Conservation (phyloP, 306 rosid genomes). For the Hippophae gyantsensis region DNA sequence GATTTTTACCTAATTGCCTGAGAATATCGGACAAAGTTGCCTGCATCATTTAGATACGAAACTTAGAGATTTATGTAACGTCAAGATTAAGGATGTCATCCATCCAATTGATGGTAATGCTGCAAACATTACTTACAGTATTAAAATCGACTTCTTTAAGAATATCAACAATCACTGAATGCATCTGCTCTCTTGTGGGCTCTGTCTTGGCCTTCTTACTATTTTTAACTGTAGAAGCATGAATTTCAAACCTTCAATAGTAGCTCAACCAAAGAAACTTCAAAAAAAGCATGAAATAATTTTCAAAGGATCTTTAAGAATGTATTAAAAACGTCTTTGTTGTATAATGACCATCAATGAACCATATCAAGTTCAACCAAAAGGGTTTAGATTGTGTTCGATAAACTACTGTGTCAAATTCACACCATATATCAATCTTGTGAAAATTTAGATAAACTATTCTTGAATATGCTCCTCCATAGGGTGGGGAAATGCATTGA, state of each 20-base stretch:
- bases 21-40: conserved; percentile 95
- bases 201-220: conserved; percentile 78
- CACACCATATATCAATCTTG: no score
- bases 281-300: background rate
- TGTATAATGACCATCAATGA: background rate
- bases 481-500: no score
- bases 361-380: no score
- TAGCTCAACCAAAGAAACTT: background rate
- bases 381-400: no score
- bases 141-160: conserved; percentile 92
- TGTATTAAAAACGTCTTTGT: background rate
- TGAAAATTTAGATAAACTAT: no score
- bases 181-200: conserved; percentile 76
- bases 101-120: conserved; percentile 2
- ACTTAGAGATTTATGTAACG: conserved; percentile 4
- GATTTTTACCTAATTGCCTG: conserved; percentile 76
- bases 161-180: conserved; percentile 72
- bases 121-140: conserved; percentile 47
- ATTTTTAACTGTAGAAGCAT: conserved; percentile 38
- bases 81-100: background rate
- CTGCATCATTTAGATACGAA: conserved; percentile 37
- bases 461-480: no score
- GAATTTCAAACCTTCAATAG: conserved; percentile 13
- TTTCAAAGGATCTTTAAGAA: background rate
- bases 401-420: no score